Evolutionary conservation across 768 basidiomycete genomes (phyloP), one percentile per base, ranked within the genome.

Genomic region (Leccinum pellstonianum): DNA sequence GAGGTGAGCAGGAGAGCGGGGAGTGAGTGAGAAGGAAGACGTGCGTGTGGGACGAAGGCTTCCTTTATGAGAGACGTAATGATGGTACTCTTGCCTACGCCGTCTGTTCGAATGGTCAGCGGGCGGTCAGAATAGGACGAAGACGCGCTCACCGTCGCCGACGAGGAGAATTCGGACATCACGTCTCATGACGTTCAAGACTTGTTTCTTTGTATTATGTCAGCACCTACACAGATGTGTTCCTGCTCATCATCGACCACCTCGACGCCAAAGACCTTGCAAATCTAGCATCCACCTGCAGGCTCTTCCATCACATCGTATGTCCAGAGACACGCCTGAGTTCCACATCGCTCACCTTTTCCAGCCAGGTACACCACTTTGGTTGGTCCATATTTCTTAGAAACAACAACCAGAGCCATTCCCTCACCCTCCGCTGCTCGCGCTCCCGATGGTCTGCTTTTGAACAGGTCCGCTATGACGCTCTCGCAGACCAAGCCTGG

Each of bases 11-110:
- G 41, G 25, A 3, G 47, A 41, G 47, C 25, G 50, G 52, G 52
- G 50, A 41, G 55, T n/a, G 6, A 5, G 50, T 1, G 33, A 46
- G 15, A 19, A 25, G 38, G 55, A 51, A 21, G 46, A 71, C 82
- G 63, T 75, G 95, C 95, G 77, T 95, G 91, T 43, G 90, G 79
- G 54, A 98, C 91, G 72, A 90, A 97, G 33, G 91, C 88, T 74
- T 96, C 93, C 74, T 98, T 98, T 77, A 99, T 98, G 71, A 98
- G 83, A 37, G 94, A 94, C 19, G 94, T 97, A 72, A 98, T 87
- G 71, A 98, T 95, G 50, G 94, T 95, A 74, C 93, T 95, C 81
- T 99, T 99, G 64, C 96, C 96, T 67, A 98, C 96, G 64, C 92
- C 93, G 81, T 96, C 95, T 98, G 73, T 37, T 10, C n/a, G 41